Conservation (phyloP, 768 basidiomycete genomes). For the Amyloporia xantha region DNA sequence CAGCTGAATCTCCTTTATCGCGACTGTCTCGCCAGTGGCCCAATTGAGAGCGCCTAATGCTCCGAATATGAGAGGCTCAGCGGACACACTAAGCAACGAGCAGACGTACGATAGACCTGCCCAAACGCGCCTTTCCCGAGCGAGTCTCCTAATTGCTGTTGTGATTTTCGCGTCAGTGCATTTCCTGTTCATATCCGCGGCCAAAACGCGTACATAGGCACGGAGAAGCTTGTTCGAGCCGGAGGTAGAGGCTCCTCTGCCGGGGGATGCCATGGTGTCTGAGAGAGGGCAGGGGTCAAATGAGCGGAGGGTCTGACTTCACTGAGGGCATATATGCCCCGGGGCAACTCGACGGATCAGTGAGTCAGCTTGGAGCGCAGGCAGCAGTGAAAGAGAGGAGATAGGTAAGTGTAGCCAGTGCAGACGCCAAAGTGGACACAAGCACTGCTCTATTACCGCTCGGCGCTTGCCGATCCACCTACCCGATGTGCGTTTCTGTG, state of each 20-base stretch:
- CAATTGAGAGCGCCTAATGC: constrained; percentile 78
- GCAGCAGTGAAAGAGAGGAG: neutral
- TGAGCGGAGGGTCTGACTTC: neutral
- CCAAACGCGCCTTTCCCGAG: constrained; percentile 96
- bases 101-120: constrained; percentile 86
- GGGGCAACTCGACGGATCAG: neutral
- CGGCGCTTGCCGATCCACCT: neutral
- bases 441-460: neutral
- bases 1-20: constrained; percentile 95
- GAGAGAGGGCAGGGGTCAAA: constrained; percentile 3
- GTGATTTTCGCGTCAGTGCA: neutral
- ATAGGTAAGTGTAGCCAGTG: neutral
- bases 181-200: neutral
- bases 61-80: neutral
- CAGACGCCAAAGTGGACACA: neutral
- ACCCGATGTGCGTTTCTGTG: too few species aligned
- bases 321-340: neutral
- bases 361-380: neutral
- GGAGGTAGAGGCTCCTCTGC: constrained; percentile 8
- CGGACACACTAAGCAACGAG: neutral
- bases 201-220: constrained; percentile 21
- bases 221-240: constrained; percentile 23
- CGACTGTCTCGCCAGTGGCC: constrained; percentile 97
- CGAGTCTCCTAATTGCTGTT: constrained; percentile 90
- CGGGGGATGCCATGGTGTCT: constrained; percentile 3